Percentiles rank a stretch among this genome's conserved stretches.
Evolutionary conservation across 2,329 filamentous ascomycete genomes (phyloP).

Genomic region (Beauveria varroae): DNA sequence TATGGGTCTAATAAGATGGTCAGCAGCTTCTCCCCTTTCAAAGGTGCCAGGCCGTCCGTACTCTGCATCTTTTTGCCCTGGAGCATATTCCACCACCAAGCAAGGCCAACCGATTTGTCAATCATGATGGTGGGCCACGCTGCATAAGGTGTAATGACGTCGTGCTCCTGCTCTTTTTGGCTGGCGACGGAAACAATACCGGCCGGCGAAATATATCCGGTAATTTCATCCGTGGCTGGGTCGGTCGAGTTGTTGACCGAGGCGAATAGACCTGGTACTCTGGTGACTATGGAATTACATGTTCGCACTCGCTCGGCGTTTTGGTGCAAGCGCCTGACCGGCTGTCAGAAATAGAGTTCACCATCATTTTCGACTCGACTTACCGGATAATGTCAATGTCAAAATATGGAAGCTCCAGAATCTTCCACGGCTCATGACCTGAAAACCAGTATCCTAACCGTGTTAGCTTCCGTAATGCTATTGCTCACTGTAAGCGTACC

Average conservation of each 20-base stretch:
- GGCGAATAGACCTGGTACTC: slow-evolving; percentile 32
- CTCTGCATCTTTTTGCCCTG: slow-evolving; percentile 37
- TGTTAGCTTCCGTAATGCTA: background rate
- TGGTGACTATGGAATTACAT: slow-evolving; percentile 32
- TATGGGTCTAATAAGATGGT: slow-evolving; percentile 23
- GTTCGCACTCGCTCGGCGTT: slow-evolving; percentile 34
- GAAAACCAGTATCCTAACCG: slow-evolving; percentile 32
- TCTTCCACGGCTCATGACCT: slow-evolving; percentile 34
- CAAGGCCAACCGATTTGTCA: slow-evolving; percentile 30
- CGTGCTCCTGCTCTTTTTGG: slow-evolving; percentile 31
- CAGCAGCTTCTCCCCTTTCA: background rate
- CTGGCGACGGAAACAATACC: slow-evolving; percentile 33
- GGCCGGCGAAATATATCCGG: slow-evolving; percentile 33
- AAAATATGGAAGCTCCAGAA: slow-evolving; percentile 34
- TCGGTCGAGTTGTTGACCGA: slow-evolving; percentile 36
- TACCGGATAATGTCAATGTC: slow-evolving; percentile 32
- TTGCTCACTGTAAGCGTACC: slow-evolving; percentile 15
- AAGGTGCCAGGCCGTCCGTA: slow-evolving; percentile 14
- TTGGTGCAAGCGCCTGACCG: slow-evolving; percentile 26
- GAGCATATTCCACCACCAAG: slow-evolving; percentile 36
- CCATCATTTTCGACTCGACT: background rate
- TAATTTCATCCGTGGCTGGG: slow-evolving; percentile 26
- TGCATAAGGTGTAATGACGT: slow-evolving; percentile 34
- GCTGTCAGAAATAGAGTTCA: background rate
- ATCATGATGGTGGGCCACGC: slow-evolving; percentile 31